These are phyloP conservation scores for Chaetoceros tenuissimus DNA, from an alignment of 108 stramenopile genomes.

Conservation along the genomic window DNA sequence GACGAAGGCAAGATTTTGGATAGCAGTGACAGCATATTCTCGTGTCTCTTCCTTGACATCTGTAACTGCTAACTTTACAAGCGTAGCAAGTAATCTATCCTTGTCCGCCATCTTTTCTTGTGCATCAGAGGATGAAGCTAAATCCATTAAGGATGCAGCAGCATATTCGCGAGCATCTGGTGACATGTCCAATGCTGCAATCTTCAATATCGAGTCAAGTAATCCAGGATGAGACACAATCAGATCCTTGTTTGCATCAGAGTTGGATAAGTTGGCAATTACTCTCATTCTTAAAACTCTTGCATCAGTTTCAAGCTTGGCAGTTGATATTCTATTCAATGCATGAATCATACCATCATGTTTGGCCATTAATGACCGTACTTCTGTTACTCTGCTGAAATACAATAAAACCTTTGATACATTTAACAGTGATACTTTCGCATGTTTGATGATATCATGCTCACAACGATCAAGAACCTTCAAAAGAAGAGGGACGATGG, in stretches of 20 bases:
- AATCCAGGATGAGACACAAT: constrained; percentile 41
- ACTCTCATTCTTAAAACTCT: constrained; percentile 52
- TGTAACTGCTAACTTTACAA: constrained; percentile 66
- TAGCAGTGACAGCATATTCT: constrained; percentile 72
- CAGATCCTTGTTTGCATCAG: constrained; percentile 60
- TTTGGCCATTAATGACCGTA: constrained; percentile 37
- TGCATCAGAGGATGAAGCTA: constrained; percentile 56
- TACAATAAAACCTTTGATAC: constrained; percentile 53
- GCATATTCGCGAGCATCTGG: constrained; percentile 64
- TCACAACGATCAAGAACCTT: constrained; percentile 54
- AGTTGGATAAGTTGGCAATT: constrained; percentile 67
- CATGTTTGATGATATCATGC: constrained; percentile 28
- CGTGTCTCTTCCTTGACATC: constrained; percentile 49
- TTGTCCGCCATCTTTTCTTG: constrained; percentile 66
- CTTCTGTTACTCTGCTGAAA: constrained; percentile 49
- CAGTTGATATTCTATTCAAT: constrained; percentile 35
- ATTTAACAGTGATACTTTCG: constrained; percentile 48
- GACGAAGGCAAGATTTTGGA: constrained; percentile 77
- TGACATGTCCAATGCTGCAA: constrained; percentile 54
- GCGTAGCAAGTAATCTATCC: constrained; percentile 60
- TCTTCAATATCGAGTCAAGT: constrained; percentile 44
- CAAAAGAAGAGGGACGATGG: constrained; percentile 47
- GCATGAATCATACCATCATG: constrained; percentile 52
- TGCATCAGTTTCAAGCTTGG: constrained; percentile 42
- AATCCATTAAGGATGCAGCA: constrained; percentile 66